Conservation (phyloP, 768 basidiomycete species). For the Kwoniella dejecticola region DNA sequence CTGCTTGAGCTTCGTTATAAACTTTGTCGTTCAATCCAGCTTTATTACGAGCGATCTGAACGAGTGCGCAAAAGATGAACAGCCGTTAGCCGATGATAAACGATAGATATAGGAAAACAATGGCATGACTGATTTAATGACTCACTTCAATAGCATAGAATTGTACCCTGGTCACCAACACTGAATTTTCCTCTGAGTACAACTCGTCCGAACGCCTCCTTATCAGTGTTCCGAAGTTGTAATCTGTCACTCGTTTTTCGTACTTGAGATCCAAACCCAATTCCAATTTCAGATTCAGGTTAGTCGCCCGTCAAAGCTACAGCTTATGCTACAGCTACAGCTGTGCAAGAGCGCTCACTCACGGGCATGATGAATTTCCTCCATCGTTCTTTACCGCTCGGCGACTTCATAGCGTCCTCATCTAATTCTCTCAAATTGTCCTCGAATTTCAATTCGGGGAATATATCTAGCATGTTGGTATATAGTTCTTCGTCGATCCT, state of each 20-base stretch:
- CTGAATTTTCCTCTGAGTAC: constrained; percentile 88
- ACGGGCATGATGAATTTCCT: constrained; percentile 72
- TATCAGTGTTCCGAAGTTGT: constrained; percentile 95
- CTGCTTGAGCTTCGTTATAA: constrained; percentile 73
- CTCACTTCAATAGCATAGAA: constrained; percentile 90
- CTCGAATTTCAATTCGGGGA: constrained; percentile 69
- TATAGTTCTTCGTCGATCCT: constrained; percentile 91
- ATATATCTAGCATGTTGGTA: constrained; percentile 69
- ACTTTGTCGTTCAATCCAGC: constrained; percentile 85
- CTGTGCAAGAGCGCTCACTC: too few relatives aligned
- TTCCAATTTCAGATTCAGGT: too few relatives aligned
- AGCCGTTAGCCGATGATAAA: neutral
- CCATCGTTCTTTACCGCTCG: constrained; percentile 86
- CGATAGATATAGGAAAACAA: neutral
- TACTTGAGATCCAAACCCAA: constrained; percentile 61
- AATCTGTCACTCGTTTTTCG: constrained; percentile 85
- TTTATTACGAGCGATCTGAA: constrained; percentile 84
- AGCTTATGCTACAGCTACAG: too few relatives aligned
- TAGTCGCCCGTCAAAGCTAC: too few relatives aligned
- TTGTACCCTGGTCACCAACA: constrained; percentile 74
- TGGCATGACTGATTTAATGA: neutral
- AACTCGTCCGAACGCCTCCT: constrained; percentile 75
- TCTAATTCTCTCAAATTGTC: constrained; percentile 65
- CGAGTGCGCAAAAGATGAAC: neutral
- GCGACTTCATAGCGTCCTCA: constrained; percentile 90